A percentile compares a stretch with the other conserved stretches of the same genome.
phyloP scores from a whole-genome alignment of 352 stramenopile genomes.

The Phytophthora sp. region DNA sequence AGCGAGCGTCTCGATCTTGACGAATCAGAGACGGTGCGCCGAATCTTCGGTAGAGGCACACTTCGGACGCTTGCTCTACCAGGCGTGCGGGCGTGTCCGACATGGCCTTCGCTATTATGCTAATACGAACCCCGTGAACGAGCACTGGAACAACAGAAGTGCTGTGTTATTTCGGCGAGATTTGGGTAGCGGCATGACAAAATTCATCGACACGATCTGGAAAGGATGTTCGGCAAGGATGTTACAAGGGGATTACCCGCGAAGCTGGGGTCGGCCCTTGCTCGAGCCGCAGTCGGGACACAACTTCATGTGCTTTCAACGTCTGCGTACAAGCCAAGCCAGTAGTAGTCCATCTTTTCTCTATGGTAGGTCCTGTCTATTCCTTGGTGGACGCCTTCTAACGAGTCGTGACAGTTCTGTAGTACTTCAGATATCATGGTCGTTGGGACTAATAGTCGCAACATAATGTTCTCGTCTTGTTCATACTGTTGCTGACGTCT shows the following conservation, averaged over 20 bases:
- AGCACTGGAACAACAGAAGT: background rate
- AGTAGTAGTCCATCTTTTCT: background rate
- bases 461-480: background rate
- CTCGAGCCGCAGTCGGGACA: slow-evolving; percentile 5
- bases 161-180: background rate
- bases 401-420: slow-evolving; percentile 13
- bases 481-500: background rate
- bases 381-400: slow-evolving; percentile 10
- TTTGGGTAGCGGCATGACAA: background rate
- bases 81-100: background rate
- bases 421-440: slow-evolving; percentile 21
- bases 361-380: background rate
- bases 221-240: no score
- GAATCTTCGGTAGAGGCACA: background rate
- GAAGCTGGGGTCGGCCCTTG: slow-evolving; percentile 1
- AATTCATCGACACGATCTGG: slow-evolving; percentile 1
- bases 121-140: background rate
- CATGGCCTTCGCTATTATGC: background rate
- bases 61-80: background rate
- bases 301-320: background rate
- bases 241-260: background rate
- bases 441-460: slow-evolving; percentile 13
- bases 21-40: background rate
- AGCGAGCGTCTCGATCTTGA: background rate
- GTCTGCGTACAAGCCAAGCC: slow-evolving; percentile 7